Evolutionary conservation across 1,139 yeast species (phyloP).

Genomic region (Eremothecium coryli): DNA sequence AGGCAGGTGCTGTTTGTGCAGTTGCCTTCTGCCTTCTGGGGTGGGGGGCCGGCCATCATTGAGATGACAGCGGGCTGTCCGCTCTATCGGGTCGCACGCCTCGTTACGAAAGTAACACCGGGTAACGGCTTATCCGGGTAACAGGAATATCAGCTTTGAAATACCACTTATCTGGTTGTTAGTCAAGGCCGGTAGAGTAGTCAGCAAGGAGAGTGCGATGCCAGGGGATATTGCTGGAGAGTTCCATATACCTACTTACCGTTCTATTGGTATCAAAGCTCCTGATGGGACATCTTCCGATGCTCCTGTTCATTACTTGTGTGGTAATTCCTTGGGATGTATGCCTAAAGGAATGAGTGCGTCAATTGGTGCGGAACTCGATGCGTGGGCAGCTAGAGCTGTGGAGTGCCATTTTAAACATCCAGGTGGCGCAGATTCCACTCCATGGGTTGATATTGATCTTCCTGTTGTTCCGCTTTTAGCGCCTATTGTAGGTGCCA

Average conservation of each 20-base stretch:
- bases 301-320: constrained; percentile 44
- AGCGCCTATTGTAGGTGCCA: constrained; percentile 71
- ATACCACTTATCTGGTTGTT: too few relatives aligned
- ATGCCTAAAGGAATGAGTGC: constrained; percentile 61
- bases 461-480: constrained; percentile 60
- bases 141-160: too few relatives aligned
- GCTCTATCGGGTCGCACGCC: too few relatives aligned
- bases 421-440: constrained; percentile 39
- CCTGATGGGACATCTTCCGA: constrained; percentile 9
- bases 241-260: constrained; percentile 53
- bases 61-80: too few relatives aligned
- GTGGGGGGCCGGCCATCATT: too few relatives aligned
- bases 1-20: too few relatives aligned
- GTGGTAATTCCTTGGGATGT: constrained; percentile 87
- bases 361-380: constrained; percentile 57
- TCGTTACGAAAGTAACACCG: too few relatives aligned
- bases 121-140: too few relatives aligned
- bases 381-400: constrained; percentile 73
- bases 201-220: constrained; percentile 21
- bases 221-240: too few relatives aligned
- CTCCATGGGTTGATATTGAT: constrained; percentile 79
- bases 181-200: too few relatives aligned
- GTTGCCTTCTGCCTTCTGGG: too few relatives aligned
- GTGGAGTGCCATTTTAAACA: constrained; percentile 82
- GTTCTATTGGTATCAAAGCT: constrained; percentile 40